phyloP scores from a whole-genome alignment of 129 eudicot species.

The Escallonia herrerae region DNA sequence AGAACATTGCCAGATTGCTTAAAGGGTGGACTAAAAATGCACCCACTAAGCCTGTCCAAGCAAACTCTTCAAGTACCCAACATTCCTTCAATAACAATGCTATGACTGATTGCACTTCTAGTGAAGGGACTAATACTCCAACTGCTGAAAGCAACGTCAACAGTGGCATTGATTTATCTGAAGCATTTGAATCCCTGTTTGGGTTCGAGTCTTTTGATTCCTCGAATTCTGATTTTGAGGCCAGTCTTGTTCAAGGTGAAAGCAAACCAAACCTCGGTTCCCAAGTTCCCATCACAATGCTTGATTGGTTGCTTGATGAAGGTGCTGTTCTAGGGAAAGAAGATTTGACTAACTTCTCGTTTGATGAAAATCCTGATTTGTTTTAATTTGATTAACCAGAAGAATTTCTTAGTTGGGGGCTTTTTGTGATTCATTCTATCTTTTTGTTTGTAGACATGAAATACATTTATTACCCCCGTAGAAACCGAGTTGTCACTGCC shows the following conservation, averaged over 20 bases:
- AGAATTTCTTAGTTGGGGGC: no score
- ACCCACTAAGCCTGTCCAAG: slow-evolving; percentile 27
- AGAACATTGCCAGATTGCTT: slow-evolving; percentile 65
- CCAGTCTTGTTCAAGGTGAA: slow-evolving; percentile 36
- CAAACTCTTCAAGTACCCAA: slow-evolving; percentile 9
- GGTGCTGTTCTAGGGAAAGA: slow-evolving; percentile 34
- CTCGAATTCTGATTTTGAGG: slow-evolving; percentile 15
- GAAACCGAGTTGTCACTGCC: no score
- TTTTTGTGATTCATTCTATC: no score
- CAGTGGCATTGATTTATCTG: slow-evolving; percentile 37
- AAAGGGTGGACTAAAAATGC: slow-evolving; percentile 59
- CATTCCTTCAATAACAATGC: slow-evolving; percentile 10
- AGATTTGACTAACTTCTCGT: slow-evolving; percentile 30
- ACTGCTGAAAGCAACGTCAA: slow-evolving; percentile 22
- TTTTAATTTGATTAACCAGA: slow-evolving; percentile 15
- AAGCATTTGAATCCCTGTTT: slow-evolving; percentile 48
- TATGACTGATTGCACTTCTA: slow-evolving; percentile 2
- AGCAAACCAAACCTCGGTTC: slow-evolving; percentile 29
- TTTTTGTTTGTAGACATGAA: no score
- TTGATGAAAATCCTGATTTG: slow-evolving; percentile 40
- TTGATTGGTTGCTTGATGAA: slow-evolving; percentile 80
- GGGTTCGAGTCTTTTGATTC: slow-evolving; percentile 55
- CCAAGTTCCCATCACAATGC: slow-evolving; percentile 36
- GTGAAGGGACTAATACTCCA: slow-evolving; percentile 13
- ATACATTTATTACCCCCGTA: no score